A percentile compares a stretch with the other conserved stretches of the same genome.
These are phyloP conservation scores for Metarhizium humberi DNA, from an alignment of 2,329 filamentous ascomycete genomes.

Conservation along the genomic window DNA sequence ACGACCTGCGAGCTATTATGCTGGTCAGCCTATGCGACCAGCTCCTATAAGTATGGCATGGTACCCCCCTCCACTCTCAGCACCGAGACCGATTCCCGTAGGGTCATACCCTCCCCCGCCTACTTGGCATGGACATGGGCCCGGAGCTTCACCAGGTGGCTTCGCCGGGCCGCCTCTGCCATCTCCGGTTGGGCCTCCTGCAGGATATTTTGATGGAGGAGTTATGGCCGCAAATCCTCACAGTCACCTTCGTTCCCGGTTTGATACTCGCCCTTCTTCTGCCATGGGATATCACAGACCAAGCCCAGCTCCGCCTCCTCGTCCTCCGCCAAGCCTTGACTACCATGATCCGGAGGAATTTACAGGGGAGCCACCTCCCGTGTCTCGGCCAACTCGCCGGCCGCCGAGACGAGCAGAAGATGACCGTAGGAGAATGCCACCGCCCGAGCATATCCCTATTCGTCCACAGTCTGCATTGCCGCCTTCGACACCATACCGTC, in stretches of 20 bases:
- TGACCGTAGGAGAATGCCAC: slow-evolving; percentile 39
- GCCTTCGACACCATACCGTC: slow-evolving; percentile 18
- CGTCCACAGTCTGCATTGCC: slow-evolving; percentile 27
- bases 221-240: slow-evolving; percentile 9
- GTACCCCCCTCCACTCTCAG: slow-evolving; percentile 16
- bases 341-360: slow-evolving; percentile 29
- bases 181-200: slow-evolving; percentile 16
- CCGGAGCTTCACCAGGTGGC: slow-evolving; percentile 16
- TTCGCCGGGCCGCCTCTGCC: slow-evolving; percentile 16
- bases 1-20: slow-evolving; percentile 27
- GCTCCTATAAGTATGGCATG: slow-evolving; percentile 17
- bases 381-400: slow-evolving; percentile 27
- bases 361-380: slow-evolving; percentile 26
- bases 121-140: slow-evolving; percentile 12
- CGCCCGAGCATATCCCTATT: slow-evolving; percentile 26
- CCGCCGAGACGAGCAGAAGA: slow-evolving; percentile 35
- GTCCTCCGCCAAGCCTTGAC: slow-evolving; percentile 10
- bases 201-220: slow-evolving; percentile 20
- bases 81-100: slow-evolving; percentile 9
- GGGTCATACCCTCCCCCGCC: slow-evolving; percentile 24
- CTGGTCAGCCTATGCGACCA: slow-evolving; percentile 19
- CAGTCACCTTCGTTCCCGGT: slow-evolving; percentile 23
- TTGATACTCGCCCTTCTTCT: slow-evolving; percentile 26
- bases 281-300: slow-evolving; percentile 28
- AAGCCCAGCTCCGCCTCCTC: slow-evolving; percentile 1